Percentiles rank a stretch among this genome's conserved stretches.
Evolutionary conservation across 73 alveolate genomes (phyloP).

Genomic region (Paramecium octaurelia): DNA sequence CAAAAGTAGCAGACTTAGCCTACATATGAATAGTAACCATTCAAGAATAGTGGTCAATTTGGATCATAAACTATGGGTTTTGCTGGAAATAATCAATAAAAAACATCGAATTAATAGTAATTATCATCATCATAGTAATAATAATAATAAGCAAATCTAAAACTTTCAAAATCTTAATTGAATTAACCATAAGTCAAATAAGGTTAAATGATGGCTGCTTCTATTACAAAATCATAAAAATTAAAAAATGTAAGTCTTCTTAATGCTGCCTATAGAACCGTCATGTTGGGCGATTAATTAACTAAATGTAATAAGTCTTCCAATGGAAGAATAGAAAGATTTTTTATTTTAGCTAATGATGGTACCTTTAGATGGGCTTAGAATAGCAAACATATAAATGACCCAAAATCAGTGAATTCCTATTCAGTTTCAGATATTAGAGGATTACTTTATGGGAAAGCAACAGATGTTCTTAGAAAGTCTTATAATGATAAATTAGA

Average conservation of each 20-base stretch:
- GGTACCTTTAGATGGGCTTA: slow-evolving; percentile 56
- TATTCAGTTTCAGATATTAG: slow-evolving; percentile 30
- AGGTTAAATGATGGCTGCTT: not conserved
- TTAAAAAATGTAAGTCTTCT: not conserved
- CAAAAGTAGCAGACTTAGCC: not conserved
- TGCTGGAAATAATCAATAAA: not conserved
- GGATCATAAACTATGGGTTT: not conserved
- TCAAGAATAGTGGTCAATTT: not conserved
- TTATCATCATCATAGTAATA: not conserved
- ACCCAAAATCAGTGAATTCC: slow-evolving; percentile 25
- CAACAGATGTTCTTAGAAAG: slow-evolving; percentile 43
- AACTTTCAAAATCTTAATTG: not conserved
- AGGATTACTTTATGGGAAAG: slow-evolving; percentile 46
- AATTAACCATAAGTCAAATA: not conserved
- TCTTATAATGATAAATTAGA: slow-evolving; percentile 45
- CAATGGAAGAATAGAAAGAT: slow-evolving; percentile 54
- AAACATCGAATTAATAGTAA: not conserved
- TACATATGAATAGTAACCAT: not conserved
- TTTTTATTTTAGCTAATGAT: slow-evolving; percentile 37
- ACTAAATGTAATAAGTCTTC: slow-evolving; percentile 45
- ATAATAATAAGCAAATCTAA: not conserved
- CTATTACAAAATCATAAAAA: not conserved
- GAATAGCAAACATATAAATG: slow-evolving; percentile 32
- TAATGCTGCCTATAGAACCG: slow-evolving; percentile 34
- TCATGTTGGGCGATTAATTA: slow-evolving; percentile 38